Evolutionary conservation across 129 eudicot genomes (phyloP).

Genomic region (Erigeron canadensis): DNA sequence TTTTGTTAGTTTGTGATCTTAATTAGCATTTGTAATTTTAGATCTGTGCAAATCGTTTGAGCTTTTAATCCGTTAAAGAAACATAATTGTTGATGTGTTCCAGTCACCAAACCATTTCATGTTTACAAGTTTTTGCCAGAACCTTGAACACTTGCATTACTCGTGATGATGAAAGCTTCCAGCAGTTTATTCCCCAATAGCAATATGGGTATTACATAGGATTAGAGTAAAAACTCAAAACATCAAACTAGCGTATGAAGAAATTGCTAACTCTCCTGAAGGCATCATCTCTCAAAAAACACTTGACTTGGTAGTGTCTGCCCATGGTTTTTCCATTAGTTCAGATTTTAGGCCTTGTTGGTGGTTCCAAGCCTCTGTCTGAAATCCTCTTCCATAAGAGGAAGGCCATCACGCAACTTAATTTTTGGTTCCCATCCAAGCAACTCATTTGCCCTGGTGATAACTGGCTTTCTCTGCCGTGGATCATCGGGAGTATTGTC

Average conservation of each 20-base stretch:
- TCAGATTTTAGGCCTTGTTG: slow-evolving; percentile 8
- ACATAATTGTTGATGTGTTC: background rate
- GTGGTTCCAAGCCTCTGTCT: slow-evolving; percentile 63
- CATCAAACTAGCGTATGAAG: background rate
- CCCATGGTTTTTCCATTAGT: background rate
- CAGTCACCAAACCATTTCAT: background rate
- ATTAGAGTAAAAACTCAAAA: background rate
- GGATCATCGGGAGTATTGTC: slow-evolving; percentile 91
- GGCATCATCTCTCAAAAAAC: background rate
- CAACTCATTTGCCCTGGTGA: slow-evolving; percentile 66
- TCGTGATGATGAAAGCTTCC: background rate
- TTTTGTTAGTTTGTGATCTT: background rate
- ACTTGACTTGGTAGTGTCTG: background rate
- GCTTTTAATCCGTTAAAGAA: background rate
- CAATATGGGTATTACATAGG: slow-evolving; percentile 2
- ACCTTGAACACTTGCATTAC: slow-evolving; percentile 5
- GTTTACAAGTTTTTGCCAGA: background rate
- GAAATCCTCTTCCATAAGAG: slow-evolving; percentile 48
- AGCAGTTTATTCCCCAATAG: slow-evolving; percentile 6
- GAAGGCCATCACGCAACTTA: slow-evolving; percentile 74
- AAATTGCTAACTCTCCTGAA: background rate
- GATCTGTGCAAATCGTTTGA: too few relatives aligned
- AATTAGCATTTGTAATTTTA: too few relatives aligned
- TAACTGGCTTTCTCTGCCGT: slow-evolving; percentile 84
- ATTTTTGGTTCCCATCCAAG: slow-evolving; percentile 83